These are phyloP conservation scores for Drechslera avenae DNA, from an alignment of 2,329 filamentous ascomycete genomes.

Conservation along the genomic window DNA sequence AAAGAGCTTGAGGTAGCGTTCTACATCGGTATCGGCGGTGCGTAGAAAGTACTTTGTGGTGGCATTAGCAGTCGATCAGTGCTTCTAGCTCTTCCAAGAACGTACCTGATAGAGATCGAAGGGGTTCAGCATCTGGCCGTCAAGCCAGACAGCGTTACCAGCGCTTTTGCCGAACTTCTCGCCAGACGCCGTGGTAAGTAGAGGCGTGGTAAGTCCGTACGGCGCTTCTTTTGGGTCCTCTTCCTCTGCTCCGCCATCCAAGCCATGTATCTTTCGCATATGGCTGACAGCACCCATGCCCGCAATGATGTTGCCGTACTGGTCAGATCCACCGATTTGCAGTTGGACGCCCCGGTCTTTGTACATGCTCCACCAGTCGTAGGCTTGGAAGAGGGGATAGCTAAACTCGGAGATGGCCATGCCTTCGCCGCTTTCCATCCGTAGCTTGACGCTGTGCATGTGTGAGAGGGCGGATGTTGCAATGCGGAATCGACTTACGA, in stretches of 20 bases:
- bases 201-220: conserved; percentile 86
- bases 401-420: conserved; percentile 94
- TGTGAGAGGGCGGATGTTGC: conserved; percentile 18
- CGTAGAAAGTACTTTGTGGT: conserved; percentile 76
- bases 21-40: conserved; percentile 79
- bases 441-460: conserved; percentile 70
- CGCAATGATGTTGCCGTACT: conserved; percentile 93
- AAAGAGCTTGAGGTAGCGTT: conserved; percentile 82
- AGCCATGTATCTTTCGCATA: conserved; percentile 58
- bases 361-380: conserved; percentile 95
- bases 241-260: conserved; percentile 17
- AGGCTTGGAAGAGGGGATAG: conserved; percentile 91
- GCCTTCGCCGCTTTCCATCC: conserved; percentile 82
- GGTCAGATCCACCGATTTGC: conserved; percentile 93
- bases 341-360: conserved; percentile 71
- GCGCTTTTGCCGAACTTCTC: conserved; percentile 94
- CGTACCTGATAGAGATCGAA: conserved; percentile 82
- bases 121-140: conserved; percentile 75
- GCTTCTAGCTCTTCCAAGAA: background rate
- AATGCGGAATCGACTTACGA: conserved; percentile 63
- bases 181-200: conserved; percentile 83
- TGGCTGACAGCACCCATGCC: conserved; percentile 85
- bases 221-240: conserved; percentile 57
- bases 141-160: conserved; percentile 93
- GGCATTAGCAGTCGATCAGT: background rate